Evolutionary conservation across 2,329 filamentous ascomycete genomes (phyloP).

Genomic region (Pyrenophora graminea): DNA sequence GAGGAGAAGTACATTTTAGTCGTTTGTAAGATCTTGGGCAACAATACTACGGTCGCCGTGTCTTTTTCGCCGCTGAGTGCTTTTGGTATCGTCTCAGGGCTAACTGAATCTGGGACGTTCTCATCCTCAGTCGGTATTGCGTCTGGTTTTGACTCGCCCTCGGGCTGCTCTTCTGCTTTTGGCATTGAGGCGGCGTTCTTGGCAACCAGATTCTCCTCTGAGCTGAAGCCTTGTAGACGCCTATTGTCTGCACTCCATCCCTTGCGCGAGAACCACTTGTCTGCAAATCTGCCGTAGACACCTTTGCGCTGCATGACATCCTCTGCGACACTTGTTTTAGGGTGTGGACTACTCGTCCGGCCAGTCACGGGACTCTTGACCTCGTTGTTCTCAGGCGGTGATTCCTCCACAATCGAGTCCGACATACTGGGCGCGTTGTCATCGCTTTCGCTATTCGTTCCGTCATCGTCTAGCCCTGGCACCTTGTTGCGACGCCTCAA

Average conservation of each 20-base stretch:
- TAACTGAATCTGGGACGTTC: constrained; percentile 26
- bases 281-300: constrained; percentile 85
- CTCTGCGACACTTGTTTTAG: constrained; percentile 69
- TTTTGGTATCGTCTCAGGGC: constrained; percentile 43
- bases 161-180: constrained; percentile 27
- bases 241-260: constrained; percentile 77
- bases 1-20: constrained; percentile 82
- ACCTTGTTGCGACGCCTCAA: constrained; percentile 45
- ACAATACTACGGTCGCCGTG: constrained; percentile 51
- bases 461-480: constrained; percentile 25
- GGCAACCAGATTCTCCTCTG: constrained; percentile 51
- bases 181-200: constrained; percentile 38
- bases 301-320: constrained; percentile 85
- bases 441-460: constrained; percentile 42
- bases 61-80: constrained; percentile 39
- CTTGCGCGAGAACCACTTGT: constrained; percentile 86
- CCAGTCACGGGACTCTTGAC: constrained; percentile 39
- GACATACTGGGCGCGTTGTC: constrained; percentile 42
- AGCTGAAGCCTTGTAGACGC: constrained; percentile 70
- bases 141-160: constrained; percentile 25
- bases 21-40: constrained; percentile 84
- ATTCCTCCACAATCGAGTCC: constrained; percentile 44
- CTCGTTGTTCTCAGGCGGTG: constrained; percentile 39
- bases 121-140: constrained; percentile 27
- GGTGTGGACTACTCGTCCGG: constrained; percentile 28